Base-by-base conservation (phyloP, 2,329 filamentous ascomycete genomes). In the Epichloe sibirici region DNA sequence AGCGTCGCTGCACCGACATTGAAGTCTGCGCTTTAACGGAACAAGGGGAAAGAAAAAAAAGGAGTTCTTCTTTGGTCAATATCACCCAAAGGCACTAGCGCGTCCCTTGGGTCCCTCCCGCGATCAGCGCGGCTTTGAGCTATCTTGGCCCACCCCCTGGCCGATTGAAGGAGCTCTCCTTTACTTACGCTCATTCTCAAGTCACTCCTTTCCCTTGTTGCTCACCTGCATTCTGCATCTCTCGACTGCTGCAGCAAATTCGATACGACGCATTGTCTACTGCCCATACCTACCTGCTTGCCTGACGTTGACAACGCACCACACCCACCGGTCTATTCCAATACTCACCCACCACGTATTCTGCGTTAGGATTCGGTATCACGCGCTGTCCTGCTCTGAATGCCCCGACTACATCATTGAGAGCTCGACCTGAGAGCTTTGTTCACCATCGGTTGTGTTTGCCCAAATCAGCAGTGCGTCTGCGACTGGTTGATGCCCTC, bases 141-240 rank as follows among this genome's bases (percentile, higher is more conserved):
- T 57, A 57, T 38, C 54, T 50, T 43, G 49, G 21, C 25, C 12
- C 53, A 55, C n/a, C 53, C 56, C 48, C 50, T 55, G 51, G 50
- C 51, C 59, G 63, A 55, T 53, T 55, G 53, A 54, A 49, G 40
- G 49, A 51, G 44, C 42, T 52, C 53, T 49, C 53, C 46, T 64
- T 69, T 69, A 46, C 21, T 45, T 31, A 25, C 51, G 52, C 62
- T 66, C 65, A 63, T 65, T 64, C 65, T 63, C 62, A 17, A 69
- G 67, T 70, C 67, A 66, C 65, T 68, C 66, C 63, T 67, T 69
- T 67, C 62, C 59, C 56, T 61, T 57, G 28, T 45, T 28, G 48
- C 56, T 39, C 43, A 37, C 37, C 57, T 57, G 55, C 57, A 60
- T 59, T 49, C 49, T 56, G 48, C 54, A 37, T 49, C 43, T 40